Base-by-base conservation (phyloP, 768 basidiomycete genomes). In the Auricularia sp. region DNA sequence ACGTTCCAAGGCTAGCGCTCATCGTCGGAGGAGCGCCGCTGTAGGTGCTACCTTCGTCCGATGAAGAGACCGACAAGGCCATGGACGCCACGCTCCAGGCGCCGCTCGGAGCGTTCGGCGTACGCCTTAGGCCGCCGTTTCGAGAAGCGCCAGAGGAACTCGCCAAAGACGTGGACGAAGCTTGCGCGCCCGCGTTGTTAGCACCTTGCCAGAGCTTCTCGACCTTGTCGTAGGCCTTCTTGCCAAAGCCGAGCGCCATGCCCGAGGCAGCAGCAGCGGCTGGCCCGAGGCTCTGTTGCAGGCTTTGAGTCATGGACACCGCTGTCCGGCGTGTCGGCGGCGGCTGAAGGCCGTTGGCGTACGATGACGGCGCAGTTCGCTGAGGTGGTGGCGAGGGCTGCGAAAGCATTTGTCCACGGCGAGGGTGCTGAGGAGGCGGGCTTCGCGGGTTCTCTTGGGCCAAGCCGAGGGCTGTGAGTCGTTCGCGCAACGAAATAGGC, bases 161-260 rank as follows among this genome's bases (percentile, higher is more conserved):
- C 83, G 77, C 36, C 71, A 71, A 23, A 79, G 62, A n/a, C 71
- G 47, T 42, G 39, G 39, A 42, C 39, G 39, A 78, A 8, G 80
- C 77, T 16, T 76, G 18, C 33, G n/a, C 56, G 21, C 67, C 67
- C n/a, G 66, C 67, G 43, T 53, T 59, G 29, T 66, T 64, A 61
- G 64, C 47, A 59, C 67, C 79, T 62, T 81, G 84, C 81, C 81
- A 86, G 23, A 82, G 85, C 47, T 84, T 81, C 44, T 86, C 85
- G 78, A 91, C 83, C 73, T 84, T 87, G 75, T 90, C 89, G 3
- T 88, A 88, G 3, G 90, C 88, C 64, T 87, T 82, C 70, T 85
- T 87, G 23, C 77, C 76, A 35, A 79, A 70, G 11, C 74, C 76
- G 63, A 74, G 70, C 10, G 88, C 90, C 8, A 89, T 79, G 8